These are phyloP conservation scores for Elaeis guineensis DNA, from an alignment of 176 grass and related monocot genomes.

Conservation along the genomic window DNA sequence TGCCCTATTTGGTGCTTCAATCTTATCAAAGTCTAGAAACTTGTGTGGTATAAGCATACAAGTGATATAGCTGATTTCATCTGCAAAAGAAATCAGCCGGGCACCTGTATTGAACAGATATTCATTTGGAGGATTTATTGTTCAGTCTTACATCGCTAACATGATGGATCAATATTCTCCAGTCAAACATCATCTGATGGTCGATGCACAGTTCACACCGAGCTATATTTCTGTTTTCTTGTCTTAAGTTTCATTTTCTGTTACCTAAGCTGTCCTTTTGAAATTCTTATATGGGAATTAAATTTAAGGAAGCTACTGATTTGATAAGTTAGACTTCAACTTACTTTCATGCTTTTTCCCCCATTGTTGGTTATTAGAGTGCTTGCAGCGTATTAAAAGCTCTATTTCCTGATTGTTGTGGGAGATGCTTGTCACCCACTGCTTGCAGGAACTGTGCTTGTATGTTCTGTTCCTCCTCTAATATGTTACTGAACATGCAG, in stretches of 20 bases:
- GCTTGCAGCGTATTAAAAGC: constrained; percentile 6
- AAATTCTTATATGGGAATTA: no score
- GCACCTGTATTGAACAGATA: constrained; percentile 72
- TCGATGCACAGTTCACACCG: not conserved
- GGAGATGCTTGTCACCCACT: constrained; percentile 32
- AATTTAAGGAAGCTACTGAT: no score
- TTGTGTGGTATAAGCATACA: constrained; percentile 74
- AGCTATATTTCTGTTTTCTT: not conserved
- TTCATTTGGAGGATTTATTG: constrained; percentile 92
- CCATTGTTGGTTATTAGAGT: not conserved
- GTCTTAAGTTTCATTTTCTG: not conserved
- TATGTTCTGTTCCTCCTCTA: constrained; percentile 92
- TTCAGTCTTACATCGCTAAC: constrained; percentile 68
- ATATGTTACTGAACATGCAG: constrained; percentile 33
- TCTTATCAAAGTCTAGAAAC: constrained; percentile 26
- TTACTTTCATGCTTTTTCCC: not conserved
- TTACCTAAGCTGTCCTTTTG: no score
- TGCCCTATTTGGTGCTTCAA: not conserved
- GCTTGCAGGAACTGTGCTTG: constrained; percentile 56
- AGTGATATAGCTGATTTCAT: constrained; percentile 77
- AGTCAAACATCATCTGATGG: constrained; percentile 6
- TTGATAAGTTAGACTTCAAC: no score
- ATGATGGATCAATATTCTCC: constrained; percentile 31
- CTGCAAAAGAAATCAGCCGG: constrained; percentile 29
- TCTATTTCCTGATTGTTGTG: constrained; percentile 15